Evolutionary conservation across 2,329 filamentous ascomycete species (phyloP).

Genomic region (Trichophyton simii): DNA sequence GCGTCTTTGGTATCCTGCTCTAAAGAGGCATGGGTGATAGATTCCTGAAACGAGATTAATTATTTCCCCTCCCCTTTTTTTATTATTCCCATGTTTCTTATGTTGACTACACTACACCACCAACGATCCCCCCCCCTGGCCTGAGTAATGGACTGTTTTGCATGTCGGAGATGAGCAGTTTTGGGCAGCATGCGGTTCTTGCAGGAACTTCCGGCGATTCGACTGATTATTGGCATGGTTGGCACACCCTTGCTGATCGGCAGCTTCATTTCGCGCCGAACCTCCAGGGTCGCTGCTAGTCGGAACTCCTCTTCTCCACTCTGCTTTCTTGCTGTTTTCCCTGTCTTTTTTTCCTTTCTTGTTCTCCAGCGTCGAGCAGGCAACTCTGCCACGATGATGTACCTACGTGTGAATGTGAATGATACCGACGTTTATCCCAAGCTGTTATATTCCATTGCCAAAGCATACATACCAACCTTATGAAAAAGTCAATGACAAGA

Average conservation of each 20-base stretch:
- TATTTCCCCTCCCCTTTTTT: not conserved
- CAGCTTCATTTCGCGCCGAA: not conserved
- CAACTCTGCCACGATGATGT: not conserved
- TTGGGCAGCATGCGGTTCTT: not conserved
- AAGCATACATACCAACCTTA: too few relatives aligned
- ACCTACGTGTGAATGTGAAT: not conserved
- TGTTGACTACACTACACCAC: not conserved
- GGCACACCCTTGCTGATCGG: not conserved
- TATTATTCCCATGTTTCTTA: not conserved
- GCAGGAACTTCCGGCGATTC: not conserved
- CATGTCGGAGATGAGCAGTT: not conserved
- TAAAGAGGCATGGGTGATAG: slow-evolving; percentile 23
- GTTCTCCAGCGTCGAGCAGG: not conserved
- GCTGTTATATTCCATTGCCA: not conserved
- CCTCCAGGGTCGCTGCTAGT: not conserved
- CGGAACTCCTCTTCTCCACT: not conserved
- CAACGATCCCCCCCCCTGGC: not conserved
- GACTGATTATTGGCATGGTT: not conserved
- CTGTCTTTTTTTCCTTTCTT: not conserved
- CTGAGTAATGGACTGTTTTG: not conserved
- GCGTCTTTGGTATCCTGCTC: slow-evolving; percentile 46
- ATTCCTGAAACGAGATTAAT: not conserved
- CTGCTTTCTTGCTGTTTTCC: not conserved
- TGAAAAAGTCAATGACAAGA: not conserved
- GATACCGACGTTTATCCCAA: not conserved